Conservation (phyloP, 2,329 filamentous ascomycete genomes). For the Diaporthe sp. region DNA sequence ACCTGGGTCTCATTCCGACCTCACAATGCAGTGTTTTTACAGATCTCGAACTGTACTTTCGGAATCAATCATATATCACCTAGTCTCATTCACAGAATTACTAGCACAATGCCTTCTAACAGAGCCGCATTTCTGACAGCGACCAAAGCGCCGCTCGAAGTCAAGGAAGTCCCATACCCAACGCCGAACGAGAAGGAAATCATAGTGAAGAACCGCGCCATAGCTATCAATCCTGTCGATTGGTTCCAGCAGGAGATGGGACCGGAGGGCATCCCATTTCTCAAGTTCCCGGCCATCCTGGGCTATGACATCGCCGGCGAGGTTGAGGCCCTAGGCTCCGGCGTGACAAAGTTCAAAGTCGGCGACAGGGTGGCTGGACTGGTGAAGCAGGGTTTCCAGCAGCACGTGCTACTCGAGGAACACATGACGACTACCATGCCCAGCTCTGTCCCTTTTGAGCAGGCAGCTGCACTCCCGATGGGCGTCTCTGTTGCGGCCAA, state of each 20-base stretch:
- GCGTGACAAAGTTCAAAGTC: conserved; percentile 42
- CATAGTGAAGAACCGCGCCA: conserved; percentile 43
- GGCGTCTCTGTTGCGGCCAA: conserved; percentile 41
- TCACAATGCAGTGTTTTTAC: background rate
- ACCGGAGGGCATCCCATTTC: conserved; percentile 40
- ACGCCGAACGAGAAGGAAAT: conserved; percentile 36
- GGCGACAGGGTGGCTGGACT: conserved; percentile 48
- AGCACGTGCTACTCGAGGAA: conserved; percentile 38
- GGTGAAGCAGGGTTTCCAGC: conserved; percentile 42
- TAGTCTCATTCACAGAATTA: background rate
- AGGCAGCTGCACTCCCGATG: conserved; percentile 43
- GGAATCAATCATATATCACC: background rate
- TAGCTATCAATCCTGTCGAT: conserved; percentile 49
- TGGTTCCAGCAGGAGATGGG: conserved; percentile 43
- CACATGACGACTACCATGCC: conserved; percentile 40
- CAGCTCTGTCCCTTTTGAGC: conserved; percentile 38
- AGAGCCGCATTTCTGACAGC: conserved; percentile 28
- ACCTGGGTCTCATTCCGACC: background rate
- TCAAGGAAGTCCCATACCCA: conserved; percentile 27
- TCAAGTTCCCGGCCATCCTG: conserved; percentile 47
- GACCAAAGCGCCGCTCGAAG: conserved; percentile 22
- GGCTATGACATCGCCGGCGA: conserved; percentile 48
- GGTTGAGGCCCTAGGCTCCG: conserved; percentile 45
- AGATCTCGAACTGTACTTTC: background rate
- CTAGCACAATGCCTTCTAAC: conserved; percentile 31